Evolutionary conservation across 371 early-diverging fungal genomes (phyloP).

Genomic region (Actinomortierella ambigua): DNA sequence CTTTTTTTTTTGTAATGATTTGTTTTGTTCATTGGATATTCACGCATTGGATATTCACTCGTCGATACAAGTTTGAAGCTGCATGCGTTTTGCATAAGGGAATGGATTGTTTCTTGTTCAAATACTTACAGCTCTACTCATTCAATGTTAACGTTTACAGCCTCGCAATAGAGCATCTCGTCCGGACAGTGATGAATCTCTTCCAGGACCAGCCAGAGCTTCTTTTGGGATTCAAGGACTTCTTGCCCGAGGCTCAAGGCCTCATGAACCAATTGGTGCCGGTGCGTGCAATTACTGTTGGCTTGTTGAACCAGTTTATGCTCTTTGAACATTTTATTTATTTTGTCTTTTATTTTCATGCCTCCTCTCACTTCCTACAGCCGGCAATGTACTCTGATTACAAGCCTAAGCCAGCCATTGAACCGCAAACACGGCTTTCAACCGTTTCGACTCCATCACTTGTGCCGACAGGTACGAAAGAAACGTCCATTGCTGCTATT

Average conservation of each 20-base stretch:
- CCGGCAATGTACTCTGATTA: neutral
- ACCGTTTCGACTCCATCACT: no score
- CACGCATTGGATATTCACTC: neutral
- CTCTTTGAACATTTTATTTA: neutral
- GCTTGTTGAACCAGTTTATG: neutral
- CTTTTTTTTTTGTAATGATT: neutral
- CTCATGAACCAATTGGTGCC: constrained; percentile 41
- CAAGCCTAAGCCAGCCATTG: no score
- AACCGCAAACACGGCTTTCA: no score
- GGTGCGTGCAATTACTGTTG: constrained; percentile 8
- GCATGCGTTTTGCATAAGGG: no score
- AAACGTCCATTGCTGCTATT: no score
- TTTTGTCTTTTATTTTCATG: neutral
- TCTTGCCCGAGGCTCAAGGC: constrained; percentile 41
- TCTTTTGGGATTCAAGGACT: constrained; percentile 44
- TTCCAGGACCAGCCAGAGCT: constrained; percentile 47
- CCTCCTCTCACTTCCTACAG: neutral
- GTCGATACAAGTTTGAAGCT: no score
- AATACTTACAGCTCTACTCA: no score
- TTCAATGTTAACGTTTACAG: constrained; percentile 3
- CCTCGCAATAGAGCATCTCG: constrained; percentile 34
- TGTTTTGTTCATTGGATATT: neutral
- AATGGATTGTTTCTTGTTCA: no score
- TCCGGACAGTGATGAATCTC: constrained; percentile 43
- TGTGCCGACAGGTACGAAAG: no score